Evolutionary conservation across 2,329 filamentous ascomycete genomes (phyloP), one percentile per base, ranked within the genome.

Genomic region (Parascedosporium putredinis): DNA sequence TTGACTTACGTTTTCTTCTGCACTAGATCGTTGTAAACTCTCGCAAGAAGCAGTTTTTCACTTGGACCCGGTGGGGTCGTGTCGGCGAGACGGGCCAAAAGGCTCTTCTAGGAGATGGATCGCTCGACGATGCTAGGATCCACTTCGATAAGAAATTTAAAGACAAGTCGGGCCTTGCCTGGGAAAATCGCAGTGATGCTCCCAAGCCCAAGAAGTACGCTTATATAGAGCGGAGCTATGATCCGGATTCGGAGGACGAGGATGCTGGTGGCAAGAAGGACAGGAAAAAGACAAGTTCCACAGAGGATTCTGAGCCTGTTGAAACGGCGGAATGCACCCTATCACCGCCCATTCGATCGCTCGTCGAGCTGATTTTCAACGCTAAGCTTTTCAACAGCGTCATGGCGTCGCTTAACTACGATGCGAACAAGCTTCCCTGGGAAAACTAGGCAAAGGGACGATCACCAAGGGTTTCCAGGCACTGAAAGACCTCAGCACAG

Each of bases 361-460:
- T 95, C 18, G 83, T 94, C 74, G 69, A 81, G 52, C 77, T 95
- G 55, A 94, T 95, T 53, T 95, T 95, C 72, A 90, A 94, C 62
- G 74, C 79, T 51, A 62, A 81, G 20, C 83, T 83, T 60, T 88
- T 94, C 63, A 71, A 78, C 20, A 74, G 74, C 18, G 77, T 79
- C 31, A 85, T 88, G 81, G 62, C 65, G 1, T 70, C 76, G 1
- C 70, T 88, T 55, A 85, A 86, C 55, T 88, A 88, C 56, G 83
- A 88, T 56, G 72, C 76, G 8, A 73, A 84, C 55, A 94, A 94
- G 63, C 70, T 95, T 36, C 88, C 88, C 70, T 95, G 1, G 89
- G 88, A 4, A 94, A 93, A 61, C 74, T 95, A 22, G 88, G 86
- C 71, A 88, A 90, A 59, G 68, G 75, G 10, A 93, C 86, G 18